Base-by-base conservation (phyloP, 2,329 filamentous ascomycete species). In the Sporothrix variecibatus region DNA sequence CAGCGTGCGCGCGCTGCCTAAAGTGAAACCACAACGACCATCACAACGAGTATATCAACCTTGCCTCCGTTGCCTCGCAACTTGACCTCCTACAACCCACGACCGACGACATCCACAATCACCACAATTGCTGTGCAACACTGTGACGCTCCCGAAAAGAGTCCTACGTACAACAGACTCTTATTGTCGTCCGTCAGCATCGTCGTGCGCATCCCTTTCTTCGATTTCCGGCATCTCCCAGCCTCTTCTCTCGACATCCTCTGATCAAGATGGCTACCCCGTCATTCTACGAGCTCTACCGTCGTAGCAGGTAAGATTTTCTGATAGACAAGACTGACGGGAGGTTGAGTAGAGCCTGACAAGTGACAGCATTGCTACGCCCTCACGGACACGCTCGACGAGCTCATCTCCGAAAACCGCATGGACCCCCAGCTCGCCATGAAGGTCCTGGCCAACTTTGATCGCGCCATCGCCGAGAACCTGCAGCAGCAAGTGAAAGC, bases 391-490 rank as follows among this genome's bases (percentile, higher is more conserved):
- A 97, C 95, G 73, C 94, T 99, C 80, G 96, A 99, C 85, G 94
- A 97, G 80, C 88, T 99, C 78, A 98, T 99, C 84, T 95, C 93
- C 81, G 93, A 95, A 78, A 92, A 94, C 80, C 93, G 94, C 78
- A 98, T 99, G 85, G 95, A 98, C 84, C 96, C 96, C 38, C 96
- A 99, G 86, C 90, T 99, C 62, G 96, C 96, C 70, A 98, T 99
- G 94, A 97, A 97, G 88, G 97, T 99, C 77, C 89, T 99, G 76
- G 91, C 91, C 78, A 97, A 97, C 85, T 99, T 98, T 83, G 96
- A 99, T 84, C 92, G 94, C 79, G 92, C 93, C 62, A 94, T 99
- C 73, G 93, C 96, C 20, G 94, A 98, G 80, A 93, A 95, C 26
- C 86, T 99, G 51, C 93, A 94, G 75, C 95, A 97, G 73, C 96